Base-by-base conservation (phyloP, 495 filamentous ascomycete genomes). In the Annulohypoxylon stygium region DNA sequence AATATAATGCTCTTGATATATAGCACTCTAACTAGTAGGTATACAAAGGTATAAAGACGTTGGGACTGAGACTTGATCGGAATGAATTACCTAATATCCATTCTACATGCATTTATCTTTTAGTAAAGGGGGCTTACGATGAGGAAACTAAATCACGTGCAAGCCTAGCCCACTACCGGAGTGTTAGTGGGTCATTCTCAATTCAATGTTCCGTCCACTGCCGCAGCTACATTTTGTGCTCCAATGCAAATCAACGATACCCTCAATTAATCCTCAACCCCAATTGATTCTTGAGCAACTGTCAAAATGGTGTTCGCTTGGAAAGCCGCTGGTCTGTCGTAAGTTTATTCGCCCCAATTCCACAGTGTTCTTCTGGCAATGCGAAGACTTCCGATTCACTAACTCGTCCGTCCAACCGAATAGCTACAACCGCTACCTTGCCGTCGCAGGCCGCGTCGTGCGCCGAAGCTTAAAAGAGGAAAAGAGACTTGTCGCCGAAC, bases 241-340 rank as follows among this genome's bases (percentile, higher is more conserved):
- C 72, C 67, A 62, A 37, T 74, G 67, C 62, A 73, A 72, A 70
- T 43, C 71, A 70, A 73, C 67, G 53, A 71, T 63, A 58, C 64
- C 67, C 66, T 47, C 43, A 47, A 20, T 47, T 20, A 47, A 18
- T 18, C n/a, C 33, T 57, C 53, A 57, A 57, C 26, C 69, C 69
- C 75, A 74, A 72, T 65, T 61, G 51, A 65, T 68, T 75, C 75
- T 75, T 65, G 77, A 80, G 71, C 69, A 70, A 81, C 69, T 79
- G 82, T 89, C 91, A 94, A 90, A 87, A 99, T 99, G 96, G 89
- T 93, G 83, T 95, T 94, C 85, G 93, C 94, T 80, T 99, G 97
- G 97, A 98, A 98, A 92, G 89, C 94, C 78, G 91, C 96, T 80
- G 96, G 97, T 86, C 86, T 98, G 78, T 97, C 92, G 97, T 98